These are phyloP conservation scores for Panicum miliaceum DNA, from an alignment of 176 grass and related monocot species.

Conservation along the genomic window DNA sequence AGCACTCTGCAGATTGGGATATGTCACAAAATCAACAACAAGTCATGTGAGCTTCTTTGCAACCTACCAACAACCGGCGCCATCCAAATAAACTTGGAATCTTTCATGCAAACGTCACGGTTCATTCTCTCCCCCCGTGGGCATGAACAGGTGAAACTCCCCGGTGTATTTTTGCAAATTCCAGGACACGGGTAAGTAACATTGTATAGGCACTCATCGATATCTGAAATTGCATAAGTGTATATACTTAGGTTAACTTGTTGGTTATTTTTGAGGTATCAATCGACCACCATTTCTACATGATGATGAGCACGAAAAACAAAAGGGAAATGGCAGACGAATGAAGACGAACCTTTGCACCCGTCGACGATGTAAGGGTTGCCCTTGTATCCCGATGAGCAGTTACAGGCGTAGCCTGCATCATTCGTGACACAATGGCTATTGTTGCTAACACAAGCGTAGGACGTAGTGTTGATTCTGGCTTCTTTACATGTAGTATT, in stretches of 20 bases:
- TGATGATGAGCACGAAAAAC: neutral
- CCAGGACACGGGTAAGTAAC: neutral
- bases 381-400: neutral
- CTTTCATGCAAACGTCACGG: neutral
- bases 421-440: neutral
- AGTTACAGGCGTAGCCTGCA: conserved; percentile 21
- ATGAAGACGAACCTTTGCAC: conserved; percentile 19
- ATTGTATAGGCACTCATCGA: conserved; percentile 21
- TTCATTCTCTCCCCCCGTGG: neutral
- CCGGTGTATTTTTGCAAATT: conserved; percentile 1
- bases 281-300: too few relatives aligned
- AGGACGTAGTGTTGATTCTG: neutral
- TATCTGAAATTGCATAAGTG: neutral
- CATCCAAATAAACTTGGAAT: neutral
- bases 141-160: conserved; percentile 22
- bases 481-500: conserved; percentile 1
- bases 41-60: neutral
- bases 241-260: neutral
- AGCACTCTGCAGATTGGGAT: neutral
- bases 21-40: neutral
- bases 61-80: neutral
- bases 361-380: conserved; percentile 20
- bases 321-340: neutral
- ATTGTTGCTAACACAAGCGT: conserved; percentile 15
- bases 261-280: too few relatives aligned